Conservation (phyloP, 2,329 filamentous ascomycete genomes). For the Macrophomina pseudophaseolina region DNA sequence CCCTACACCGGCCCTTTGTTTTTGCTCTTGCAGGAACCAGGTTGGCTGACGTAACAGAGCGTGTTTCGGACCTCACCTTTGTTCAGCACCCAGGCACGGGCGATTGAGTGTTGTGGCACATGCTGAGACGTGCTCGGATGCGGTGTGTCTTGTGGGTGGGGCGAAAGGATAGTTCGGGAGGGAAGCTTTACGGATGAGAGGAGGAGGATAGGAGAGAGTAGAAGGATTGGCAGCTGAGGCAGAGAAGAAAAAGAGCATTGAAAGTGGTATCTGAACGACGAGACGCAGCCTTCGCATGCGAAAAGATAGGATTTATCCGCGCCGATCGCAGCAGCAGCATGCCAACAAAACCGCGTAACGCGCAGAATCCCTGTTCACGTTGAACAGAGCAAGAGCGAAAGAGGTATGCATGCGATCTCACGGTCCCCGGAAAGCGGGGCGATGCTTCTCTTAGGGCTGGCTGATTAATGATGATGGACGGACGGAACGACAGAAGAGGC, state of each 20-base stretch:
- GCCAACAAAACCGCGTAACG: no score
- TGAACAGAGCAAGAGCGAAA: neutral
- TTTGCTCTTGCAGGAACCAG: neutral
- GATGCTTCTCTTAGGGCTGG: neutral
- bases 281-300: no score
- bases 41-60: neutral
- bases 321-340: no score
- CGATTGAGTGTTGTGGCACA: neutral
- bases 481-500: neutral
- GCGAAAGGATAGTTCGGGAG: neutral
- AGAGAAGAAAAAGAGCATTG: no score
- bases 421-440: neutral
- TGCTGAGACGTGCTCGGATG: slow-evolving; percentile 17
- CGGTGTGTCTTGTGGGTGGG: slow-evolving; percentile 2
- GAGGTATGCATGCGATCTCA: neutral
- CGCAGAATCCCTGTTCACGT: no score
- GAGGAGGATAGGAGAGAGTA: neutral
- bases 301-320: no score
- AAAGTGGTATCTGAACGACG: no score
- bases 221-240: neutral
- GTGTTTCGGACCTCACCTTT: neutral
- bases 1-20: no score
- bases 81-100: neutral
- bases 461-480: neutral
- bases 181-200: neutral